Evolutionary conservation across 169 alveolate genomes (phyloP).

Genomic region (Eimeria falciformis): DNA sequence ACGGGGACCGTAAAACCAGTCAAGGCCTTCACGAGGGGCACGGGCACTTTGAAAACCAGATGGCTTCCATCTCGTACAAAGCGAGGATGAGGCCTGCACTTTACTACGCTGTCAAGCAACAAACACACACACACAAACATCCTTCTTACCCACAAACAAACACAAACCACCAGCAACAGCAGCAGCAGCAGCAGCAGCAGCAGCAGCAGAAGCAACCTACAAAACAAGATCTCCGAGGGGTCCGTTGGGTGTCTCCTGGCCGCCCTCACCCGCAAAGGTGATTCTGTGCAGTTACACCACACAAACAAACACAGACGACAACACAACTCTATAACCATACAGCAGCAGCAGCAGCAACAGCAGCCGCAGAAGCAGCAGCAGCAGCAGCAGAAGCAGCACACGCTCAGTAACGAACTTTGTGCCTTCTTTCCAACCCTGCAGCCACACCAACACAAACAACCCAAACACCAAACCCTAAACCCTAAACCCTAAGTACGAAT

Average conservation of each 20-base stretch:
- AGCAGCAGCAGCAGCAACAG: neutral
- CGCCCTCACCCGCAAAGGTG: constrained; percentile 82
- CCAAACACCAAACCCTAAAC: neutral
- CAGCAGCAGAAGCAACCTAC: constrained; percentile 36
- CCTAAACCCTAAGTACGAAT: neutral
- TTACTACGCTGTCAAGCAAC: constrained; percentile 74
- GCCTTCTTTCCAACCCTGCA: constrained; percentile 84
- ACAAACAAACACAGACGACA: neutral
- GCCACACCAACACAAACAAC: neutral
- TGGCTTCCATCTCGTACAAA: constrained; percentile 82
- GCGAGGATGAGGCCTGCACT: constrained; percentile 80
- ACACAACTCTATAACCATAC: neutral
- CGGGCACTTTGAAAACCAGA: constrained; percentile 79
- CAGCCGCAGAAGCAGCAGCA: neutral
- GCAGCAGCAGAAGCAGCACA: neutral
- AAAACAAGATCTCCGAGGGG: constrained; percentile 82
- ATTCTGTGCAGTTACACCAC: constrained; percentile 36
- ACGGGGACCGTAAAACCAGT: constrained; percentile 83
- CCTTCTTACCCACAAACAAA: neutral
- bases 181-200: constrained; percentile 12
- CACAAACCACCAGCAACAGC: neutral
- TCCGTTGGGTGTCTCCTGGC: constrained; percentile 79
- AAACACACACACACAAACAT: too few relatives aligned
- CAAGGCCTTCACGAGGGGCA: constrained; percentile 81
- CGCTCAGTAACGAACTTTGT: constrained; percentile 71